These are phyloP conservation scores for Cadophora luteo-olivacea DNA, from an alignment of 2,329 filamentous ascomycete genomes.

Conservation along the genomic window DNA sequence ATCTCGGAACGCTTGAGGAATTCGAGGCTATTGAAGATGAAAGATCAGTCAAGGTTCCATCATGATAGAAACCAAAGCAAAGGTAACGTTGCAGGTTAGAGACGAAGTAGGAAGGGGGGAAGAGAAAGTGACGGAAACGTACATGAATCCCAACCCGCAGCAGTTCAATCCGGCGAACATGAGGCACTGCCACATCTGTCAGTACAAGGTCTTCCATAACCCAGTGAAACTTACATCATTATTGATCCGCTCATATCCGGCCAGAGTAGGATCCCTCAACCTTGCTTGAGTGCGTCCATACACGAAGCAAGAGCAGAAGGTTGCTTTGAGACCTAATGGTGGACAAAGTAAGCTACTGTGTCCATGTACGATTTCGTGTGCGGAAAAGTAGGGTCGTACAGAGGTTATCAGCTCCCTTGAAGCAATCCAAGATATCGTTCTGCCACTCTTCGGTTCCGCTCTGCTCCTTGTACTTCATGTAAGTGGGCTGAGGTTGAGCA, in stretches of 20 bases:
- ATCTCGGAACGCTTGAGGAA: slow-evolving; percentile 36
- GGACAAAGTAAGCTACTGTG: not conserved
- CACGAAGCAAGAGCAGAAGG: slow-evolving; percentile 41
- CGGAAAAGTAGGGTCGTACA: slow-evolving; percentile 28
- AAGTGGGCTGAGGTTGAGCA: slow-evolving; percentile 18
- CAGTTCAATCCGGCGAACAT: slow-evolving; percentile 31
- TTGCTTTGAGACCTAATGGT: slow-evolving; percentile 36
- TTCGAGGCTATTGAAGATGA: slow-evolving; percentile 24
- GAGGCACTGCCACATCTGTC: slow-evolving; percentile 20
- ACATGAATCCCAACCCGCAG: slow-evolving; percentile 33
- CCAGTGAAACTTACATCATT: slow-evolving; percentile 24
- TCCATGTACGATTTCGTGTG: not conserved
- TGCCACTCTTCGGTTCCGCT: slow-evolving; percentile 35
- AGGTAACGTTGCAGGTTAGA: no score
- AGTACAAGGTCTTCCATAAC: not conserved
- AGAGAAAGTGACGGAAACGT: not conserved
- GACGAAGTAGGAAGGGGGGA: not conserved
- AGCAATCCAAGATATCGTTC: slow-evolving; percentile 36
- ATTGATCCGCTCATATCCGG: slow-evolving; percentile 37
- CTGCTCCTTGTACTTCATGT: slow-evolving; percentile 27
- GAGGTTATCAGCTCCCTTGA: slow-evolving; percentile 33
- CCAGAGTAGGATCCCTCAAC: slow-evolving; percentile 36
- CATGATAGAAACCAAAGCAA: no score
- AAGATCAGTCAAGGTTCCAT: not conserved
- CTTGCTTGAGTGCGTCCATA: slow-evolving; percentile 40